Conservation (phyloP, 495 filamentous ascomycete species). For the Sabuloglossum arenarium region DNA sequence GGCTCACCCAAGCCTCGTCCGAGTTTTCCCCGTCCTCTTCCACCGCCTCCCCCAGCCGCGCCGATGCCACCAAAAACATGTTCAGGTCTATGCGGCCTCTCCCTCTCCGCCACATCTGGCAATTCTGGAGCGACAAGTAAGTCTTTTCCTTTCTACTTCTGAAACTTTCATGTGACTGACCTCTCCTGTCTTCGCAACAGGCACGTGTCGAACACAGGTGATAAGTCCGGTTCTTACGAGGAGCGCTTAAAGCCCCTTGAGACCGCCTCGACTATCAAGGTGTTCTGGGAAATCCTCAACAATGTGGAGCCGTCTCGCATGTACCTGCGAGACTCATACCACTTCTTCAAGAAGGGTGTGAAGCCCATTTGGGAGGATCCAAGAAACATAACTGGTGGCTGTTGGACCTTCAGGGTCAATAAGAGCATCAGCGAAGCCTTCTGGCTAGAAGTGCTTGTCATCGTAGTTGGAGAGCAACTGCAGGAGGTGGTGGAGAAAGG, state of each 20-base stretch:
- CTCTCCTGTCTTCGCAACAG: conserved; percentile 1
- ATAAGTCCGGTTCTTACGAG: conserved; percentile 24
- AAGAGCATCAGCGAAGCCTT: conserved; percentile 52
- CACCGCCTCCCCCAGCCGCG: neutral
- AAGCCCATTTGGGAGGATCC: conserved; percentile 82
- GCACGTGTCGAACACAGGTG: conserved; percentile 1
- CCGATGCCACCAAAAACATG: conserved; percentile 8
- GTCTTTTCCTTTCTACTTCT: conserved; percentile 2
- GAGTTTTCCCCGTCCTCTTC: neutral
- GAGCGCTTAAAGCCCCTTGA: conserved; percentile 42
- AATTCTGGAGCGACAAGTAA: conserved; percentile 36
- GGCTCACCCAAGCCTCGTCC: neutral
- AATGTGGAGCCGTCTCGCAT: conserved; percentile 62
- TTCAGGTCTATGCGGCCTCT: conserved; percentile 26
- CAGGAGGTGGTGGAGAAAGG: conserved; percentile 53
- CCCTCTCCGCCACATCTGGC: conserved; percentile 32
- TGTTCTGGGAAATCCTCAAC: conserved; percentile 81
- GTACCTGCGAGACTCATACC: conserved; percentile 60
- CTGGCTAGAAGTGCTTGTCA: conserved; percentile 57
- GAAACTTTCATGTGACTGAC: neutral
- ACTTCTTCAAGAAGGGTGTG: conserved; percentile 75
- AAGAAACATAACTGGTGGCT: conserved; percentile 58
- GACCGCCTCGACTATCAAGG: conserved; percentile 51
- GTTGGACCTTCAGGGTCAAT: conserved; percentile 72
- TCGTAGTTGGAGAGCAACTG: conserved; percentile 71